phyloP scores from a whole-genome alignment of 352 stramenopile species.

The Phytopythium delawarense region DNA sequence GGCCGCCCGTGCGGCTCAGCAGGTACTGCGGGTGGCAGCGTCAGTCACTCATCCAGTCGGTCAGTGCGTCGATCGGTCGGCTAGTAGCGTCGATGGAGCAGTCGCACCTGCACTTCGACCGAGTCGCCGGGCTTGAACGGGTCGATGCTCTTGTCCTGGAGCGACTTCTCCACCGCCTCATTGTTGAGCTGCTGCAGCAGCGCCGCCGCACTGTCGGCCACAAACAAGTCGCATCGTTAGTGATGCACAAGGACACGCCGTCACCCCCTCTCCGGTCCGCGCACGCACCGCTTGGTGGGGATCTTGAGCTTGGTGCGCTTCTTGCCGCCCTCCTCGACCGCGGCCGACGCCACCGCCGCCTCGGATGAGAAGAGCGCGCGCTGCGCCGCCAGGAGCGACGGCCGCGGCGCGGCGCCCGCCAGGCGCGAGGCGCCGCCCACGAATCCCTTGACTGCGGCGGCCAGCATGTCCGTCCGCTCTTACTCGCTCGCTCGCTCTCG shows the following conservation, averaged over 20 bases:
- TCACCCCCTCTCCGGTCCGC: not conserved
- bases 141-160: slow-evolving; percentile 61
- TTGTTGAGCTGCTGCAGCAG: slow-evolving; percentile 66
- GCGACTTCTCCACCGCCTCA: slow-evolving; percentile 61
- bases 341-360: slow-evolving; percentile 6
- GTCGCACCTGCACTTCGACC: slow-evolving; percentile 52
- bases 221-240: not conserved
- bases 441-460: slow-evolving; percentile 53
- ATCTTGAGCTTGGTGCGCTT: slow-evolving; percentile 81
- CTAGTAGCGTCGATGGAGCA: not conserved
- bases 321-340: slow-evolving; percentile 12
- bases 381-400: slow-evolving; percentile 27
- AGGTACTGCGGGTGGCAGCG: slow-evolving; percentile 36
- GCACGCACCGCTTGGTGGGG: slow-evolving; percentile 54
- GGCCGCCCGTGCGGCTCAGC: slow-evolving; percentile 63
- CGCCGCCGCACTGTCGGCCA: slow-evolving; percentile 33
- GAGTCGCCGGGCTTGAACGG: slow-evolving; percentile 73
- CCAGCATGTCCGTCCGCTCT: slow-evolving; percentile 34
- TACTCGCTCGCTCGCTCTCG: not conserved
- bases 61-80: not conserved
- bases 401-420: slow-evolving; percentile 5
- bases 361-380: slow-evolving; percentile 40
- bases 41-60: not conserved
- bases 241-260: too few relatives aligned
- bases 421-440: slow-evolving; percentile 24